Evolutionary conservation across 2,329 filamentous ascomycete genomes (phyloP), one percentile per base, ranked within the genome.

Genomic region (Sphaerostilbella broomeana): DNA sequence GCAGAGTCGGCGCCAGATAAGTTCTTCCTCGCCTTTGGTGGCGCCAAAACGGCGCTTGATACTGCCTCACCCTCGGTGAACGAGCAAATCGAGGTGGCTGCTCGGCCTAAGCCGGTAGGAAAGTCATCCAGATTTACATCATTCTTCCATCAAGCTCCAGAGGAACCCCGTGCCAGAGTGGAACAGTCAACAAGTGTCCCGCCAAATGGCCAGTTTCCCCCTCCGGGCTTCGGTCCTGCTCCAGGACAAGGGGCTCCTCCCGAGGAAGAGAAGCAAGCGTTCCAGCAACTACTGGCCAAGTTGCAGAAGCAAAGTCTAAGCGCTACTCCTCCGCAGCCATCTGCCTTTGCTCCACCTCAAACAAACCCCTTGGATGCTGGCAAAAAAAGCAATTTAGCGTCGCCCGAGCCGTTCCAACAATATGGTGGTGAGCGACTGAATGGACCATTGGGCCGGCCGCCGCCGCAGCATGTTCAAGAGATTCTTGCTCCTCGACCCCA

Each of bases 71-170:
- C 72, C 31, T 27, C 35, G 3, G 28, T 35, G 8, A 67, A 72
- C 40, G 66, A 75, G 34, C 42, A 70, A 65, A 55, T 52, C 25
- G 63, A 65, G 33, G 64, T 67, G 11, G 46, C 55, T n/a, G 47
- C 58, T 30, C 76, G 73, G 53, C 61, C 70, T 10, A 85, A 84
- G 57, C 58, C 73, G 2, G 64, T 63, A 3, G 62, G 56, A 18
- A 89, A 90, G 55, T 77, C 84, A 5, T 95, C 89, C 10, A 75
- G 87, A 39, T 95, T 95, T 57, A 88, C 87, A 35, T 86, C 83
- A 3, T 84, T 95, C 51, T 86, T 89, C 57, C 51, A 56, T 9
- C 60, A 61, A 15, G 47, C 59, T 4, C 59, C 67, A n/a, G 71
- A 82, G 47, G 76, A 79, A 42, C 60, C 59, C 13, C 64, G 68